These are phyloP conservation scores for Erodium trifolium DNA, from an alignment of 441 rosid species.

Conservation along the genomic window DNA sequence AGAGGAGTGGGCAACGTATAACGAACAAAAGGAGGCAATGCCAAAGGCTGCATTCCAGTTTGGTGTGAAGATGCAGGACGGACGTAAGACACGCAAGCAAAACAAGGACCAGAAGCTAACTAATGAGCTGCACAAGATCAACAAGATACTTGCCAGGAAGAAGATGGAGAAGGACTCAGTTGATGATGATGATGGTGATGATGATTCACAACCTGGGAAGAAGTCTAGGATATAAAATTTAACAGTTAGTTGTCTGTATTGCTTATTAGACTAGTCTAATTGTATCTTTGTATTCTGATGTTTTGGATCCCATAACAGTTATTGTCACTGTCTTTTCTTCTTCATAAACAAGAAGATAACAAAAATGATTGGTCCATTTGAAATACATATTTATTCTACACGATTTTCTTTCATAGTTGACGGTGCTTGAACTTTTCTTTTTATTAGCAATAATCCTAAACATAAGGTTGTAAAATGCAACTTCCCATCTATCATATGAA, in stretches of 20 bases:
- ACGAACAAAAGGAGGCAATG: conserved; percentile 98
- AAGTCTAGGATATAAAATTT: conserved; percentile 39
- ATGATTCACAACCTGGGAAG: conserved; percentile 52
- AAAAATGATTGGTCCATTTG: not conserved
- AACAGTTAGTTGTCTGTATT: not conserved
- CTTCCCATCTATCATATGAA: too few relatives aligned
- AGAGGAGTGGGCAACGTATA: conserved; percentile 89
- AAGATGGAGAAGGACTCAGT: conserved; percentile 56
- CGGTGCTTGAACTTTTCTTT: too few relatives aligned
- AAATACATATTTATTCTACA: too few relatives aligned
- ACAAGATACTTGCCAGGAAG: conserved; percentile 81
- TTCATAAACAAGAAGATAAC: not conserved
- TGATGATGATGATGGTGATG: conserved; percentile 40
- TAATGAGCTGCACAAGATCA: conserved; percentile 79
- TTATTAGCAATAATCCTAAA: too few relatives aligned
- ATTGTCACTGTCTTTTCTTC: not conserved
- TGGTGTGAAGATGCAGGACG: conserved; percentile 98
- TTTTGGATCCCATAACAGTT: not conserved
- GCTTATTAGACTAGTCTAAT: not conserved
- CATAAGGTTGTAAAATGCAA: too few relatives aligned
- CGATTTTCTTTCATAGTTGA: too few relatives aligned
- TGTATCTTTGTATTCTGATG: not conserved
- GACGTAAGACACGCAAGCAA: conserved; percentile 85
- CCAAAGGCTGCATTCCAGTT: conserved; percentile 97
- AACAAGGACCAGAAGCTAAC: conserved; percentile 90